Evolutionary conservation across 2,329 filamentous ascomycete species (phyloP).

Genomic region (Hirsutella minnesotensis): DNA sequence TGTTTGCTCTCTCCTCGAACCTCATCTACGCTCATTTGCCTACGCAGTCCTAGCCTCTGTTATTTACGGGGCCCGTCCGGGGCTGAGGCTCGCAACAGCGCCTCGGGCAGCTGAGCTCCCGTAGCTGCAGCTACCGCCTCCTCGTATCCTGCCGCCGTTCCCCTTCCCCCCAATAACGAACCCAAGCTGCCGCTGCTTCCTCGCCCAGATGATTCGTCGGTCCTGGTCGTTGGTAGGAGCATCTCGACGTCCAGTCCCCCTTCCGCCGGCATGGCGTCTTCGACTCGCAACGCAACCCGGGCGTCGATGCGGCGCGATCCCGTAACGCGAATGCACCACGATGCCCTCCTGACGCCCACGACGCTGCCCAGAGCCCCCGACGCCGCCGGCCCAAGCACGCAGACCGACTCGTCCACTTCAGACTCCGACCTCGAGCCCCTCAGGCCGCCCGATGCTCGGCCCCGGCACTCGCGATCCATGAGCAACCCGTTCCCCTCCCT

Average conservation of each 20-base stretch:
- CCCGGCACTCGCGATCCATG: slow-evolving; percentile 43
- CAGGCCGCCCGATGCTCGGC: slow-evolving; percentile 8
- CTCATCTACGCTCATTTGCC: no score
- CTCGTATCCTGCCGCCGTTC: not conserved
- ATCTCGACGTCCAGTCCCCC: not conserved
- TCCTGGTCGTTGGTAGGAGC: not conserved
- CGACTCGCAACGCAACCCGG: slow-evolving; percentile 16
- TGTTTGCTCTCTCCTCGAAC: no score
- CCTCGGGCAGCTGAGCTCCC: no score
- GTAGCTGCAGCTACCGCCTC: not conserved
- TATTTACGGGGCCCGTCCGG: no score
- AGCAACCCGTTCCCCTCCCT: slow-evolving; percentile 71
- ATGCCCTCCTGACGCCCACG: slow-evolving; percentile 20
- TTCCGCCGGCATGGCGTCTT: slow-evolving; percentile 17
- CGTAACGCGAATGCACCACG: slow-evolving; percentile 23
- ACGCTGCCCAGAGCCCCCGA: slow-evolving; percentile 15
- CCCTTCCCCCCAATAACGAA: not conserved
- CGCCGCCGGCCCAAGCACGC: slow-evolving; percentile 14
- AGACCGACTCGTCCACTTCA: slow-evolving; percentile 31
- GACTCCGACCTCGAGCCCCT: slow-evolving; percentile 25
- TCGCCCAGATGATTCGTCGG: slow-evolving; percentile 1
- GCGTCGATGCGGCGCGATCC: slow-evolving; percentile 16
- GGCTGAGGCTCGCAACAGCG: no score
- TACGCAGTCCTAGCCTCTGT: no score
- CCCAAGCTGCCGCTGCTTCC: slow-evolving; percentile 1